Base-by-base conservation (phyloP, 2,329 filamentous ascomycete species). In the Esteya vermicola region DNA sequence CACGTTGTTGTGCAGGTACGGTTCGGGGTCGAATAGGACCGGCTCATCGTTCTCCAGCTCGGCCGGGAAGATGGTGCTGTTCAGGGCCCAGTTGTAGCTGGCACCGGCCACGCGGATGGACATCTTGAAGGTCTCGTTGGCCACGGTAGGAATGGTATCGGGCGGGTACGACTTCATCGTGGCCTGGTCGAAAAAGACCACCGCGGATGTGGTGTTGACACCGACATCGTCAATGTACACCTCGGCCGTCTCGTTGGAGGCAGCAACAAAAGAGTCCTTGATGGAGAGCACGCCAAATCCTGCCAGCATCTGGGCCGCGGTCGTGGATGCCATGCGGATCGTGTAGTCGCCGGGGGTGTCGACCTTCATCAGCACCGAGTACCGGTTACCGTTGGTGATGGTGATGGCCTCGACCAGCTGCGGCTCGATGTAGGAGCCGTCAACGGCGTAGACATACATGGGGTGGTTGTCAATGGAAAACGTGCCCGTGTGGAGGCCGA, bases 1-100 rank as follows among this genome's bases (percentile, higher is more conserved):
- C 28, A 69, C 56, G 43, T 73, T 67, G 42, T 62, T 57, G 9
- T 54, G 42, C 1, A 47, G 40, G 9, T 49, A 42, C 0, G 53
- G 49, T 12, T 55, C 45, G 4, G 64, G 61, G 33, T 62, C 48
- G 48, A 70, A 69, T 1, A 76, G 58, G 0, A 70, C 52, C 2
- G 71, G 70, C 4, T 45, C 40, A 20, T 48, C 44, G 21, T 49
- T 45, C 44, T 64, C 59, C 23, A 67, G 51, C 22, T 55, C 45
- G 30, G 46, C 33, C 32, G 64, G 53, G 50, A 62, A 54, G 40
- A 68, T 57, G 37, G 62, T 64, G 6, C 52, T 54, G 54, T 70
- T 70, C 36, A 76, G 50, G 0, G 64, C 67, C 72, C 71, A 78
- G 33, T 59, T 58, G 53, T 70, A 72, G 4, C 62, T 62, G 12